Base-by-base conservation (phyloP, 2,329 filamentous ascomycete species). In the Aspergillus nomiae region DNA sequence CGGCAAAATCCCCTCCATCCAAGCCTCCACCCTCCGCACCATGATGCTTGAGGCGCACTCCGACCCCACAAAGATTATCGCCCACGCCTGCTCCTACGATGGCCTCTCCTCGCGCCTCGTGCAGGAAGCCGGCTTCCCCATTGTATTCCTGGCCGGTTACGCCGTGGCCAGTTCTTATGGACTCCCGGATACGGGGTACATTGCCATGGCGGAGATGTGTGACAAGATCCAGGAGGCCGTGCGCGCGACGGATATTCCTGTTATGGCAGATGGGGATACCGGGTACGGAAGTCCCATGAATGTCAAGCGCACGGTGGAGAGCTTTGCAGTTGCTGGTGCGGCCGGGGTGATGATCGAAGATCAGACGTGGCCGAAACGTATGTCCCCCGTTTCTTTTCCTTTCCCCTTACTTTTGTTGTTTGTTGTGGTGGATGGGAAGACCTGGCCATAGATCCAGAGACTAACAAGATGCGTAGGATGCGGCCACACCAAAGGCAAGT, bases 201-300 rank as follows among this genome's bases (percentile, higher is more conserved):
- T 84, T 59, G 81, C 82, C 2, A 78, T 83, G 65, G 72, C 76
- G 10, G 82, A 84, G 63, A 78, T 83, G 71, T 80, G 76, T 53
- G 73, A 75, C 16, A 82, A 81, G 67, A 79, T 84, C 53, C 78
- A 82, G 58, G 81, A 84, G 62, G 73, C 73, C 0, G 70, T 73
- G 1, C 73, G 80, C 1, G 75, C 76, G 45, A 76, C 77, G 0
- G 75, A 57, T 1, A 61, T 83, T 0, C 82, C 81, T 0, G 68
- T 84, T 26, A 73, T 84, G 65, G 81, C 75, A 0, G 82, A 84
- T 66, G 81, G 80, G 0, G 81, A 84, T 63, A 83, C 81, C 0
- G 82, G 82, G 3, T 83, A 83, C 58, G 82, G 82, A 6, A 77
- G 79, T 46, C 78, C 81, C 3, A 80, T 82, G 78, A 83, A 83